Evolutionary conservation across 2,329 filamentous ascomycete genomes (phyloP).

Genomic region (Tolypocladium cylindrosporum): DNA sequence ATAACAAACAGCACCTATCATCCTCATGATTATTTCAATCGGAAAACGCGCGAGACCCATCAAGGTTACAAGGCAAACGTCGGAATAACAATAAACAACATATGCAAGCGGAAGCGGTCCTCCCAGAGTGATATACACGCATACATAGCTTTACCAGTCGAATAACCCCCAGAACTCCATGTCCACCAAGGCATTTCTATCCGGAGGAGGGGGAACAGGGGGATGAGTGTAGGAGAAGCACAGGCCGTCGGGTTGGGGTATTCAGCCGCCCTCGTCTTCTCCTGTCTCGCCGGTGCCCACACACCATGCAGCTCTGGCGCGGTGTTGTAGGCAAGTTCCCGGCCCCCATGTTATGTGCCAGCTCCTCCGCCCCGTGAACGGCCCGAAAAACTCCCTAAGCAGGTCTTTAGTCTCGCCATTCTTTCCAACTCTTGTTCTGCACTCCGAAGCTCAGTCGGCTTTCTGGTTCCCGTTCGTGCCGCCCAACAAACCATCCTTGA

Average conservation of each 20-base stretch:
- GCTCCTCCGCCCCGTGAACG: no score
- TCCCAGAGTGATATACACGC: constrained; percentile 1
- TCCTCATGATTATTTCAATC: no score
- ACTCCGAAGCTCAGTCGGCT: constrained; percentile 17
- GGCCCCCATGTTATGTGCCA: neutral
- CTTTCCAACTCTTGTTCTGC: neutral
- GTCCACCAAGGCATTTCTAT: neutral
- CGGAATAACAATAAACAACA: constrained; percentile 32
- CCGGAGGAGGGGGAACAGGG: neutral
- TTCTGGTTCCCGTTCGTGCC: constrained; percentile 27
- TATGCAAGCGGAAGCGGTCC: constrained; percentile 8
- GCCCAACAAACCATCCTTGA: constrained; percentile 58
- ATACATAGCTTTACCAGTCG: constrained; percentile 1
- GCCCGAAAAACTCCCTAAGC: neutral
- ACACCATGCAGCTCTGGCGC: neutral
- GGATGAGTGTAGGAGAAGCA: neutral
- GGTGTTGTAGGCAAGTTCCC: neutral
- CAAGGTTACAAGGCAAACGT: neutral
- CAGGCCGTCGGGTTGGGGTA: neutral
- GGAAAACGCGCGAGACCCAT: neutral
- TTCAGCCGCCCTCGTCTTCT: neutral
- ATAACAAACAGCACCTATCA: neutral
- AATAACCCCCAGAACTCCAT: constrained; percentile 4
- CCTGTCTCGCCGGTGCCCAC: neutral
- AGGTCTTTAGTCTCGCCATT: neutral